Evolutionary conservation across 305 asterid genomes (phyloP), one percentile per base, ranked within the genome.

Genomic region (Fraxinus floribunda): DNA sequence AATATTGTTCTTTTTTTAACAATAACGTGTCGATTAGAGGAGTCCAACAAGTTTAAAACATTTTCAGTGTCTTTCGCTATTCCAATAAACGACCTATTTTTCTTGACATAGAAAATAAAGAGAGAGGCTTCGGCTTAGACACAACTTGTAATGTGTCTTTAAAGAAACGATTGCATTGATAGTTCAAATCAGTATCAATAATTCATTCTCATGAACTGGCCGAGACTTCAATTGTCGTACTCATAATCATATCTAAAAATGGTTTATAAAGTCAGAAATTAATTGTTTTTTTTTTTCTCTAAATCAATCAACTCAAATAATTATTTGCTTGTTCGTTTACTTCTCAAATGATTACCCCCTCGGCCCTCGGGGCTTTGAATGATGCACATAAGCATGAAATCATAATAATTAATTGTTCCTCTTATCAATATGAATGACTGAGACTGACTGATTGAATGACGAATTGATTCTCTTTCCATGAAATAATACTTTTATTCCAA

Each of bases 401-500:
- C 80, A 44, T 22, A 38, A 3, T 29, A 60, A 15, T 24, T 38
- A 30, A 44, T 78, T 64, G 38, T 70, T 34, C 57, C 39, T 74
- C 13, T 35, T 80, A 78, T 49, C 75, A 60, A 78, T 68, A 68
- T 70, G 8, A 13, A 60, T 41, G 62, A 78, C 73, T 13, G 7
- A 44, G 20, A 52, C 8, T 57, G 75, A 36, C 39, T 55, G 41
- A 60, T 29, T 8, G 76, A 60, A 18, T 8, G 72, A 73, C 77
- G 76, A 52, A 66, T 78, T 76, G 70, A 34, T 79, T 75, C 55
- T 49, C 39, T 78, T 26, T n/a, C 83, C 80, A 20, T 39, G 11
- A 44, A 77, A 9, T 46, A 26, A 18, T 26, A 7, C 8, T 24
- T 32, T 49, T 44, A 34, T 72, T 76, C 16, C 38, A 74, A 20